These are phyloP conservation scores for Citrullus mucosospermus DNA, from an alignment of 306 rosid genomes.

Conservation along the genomic window DNA sequence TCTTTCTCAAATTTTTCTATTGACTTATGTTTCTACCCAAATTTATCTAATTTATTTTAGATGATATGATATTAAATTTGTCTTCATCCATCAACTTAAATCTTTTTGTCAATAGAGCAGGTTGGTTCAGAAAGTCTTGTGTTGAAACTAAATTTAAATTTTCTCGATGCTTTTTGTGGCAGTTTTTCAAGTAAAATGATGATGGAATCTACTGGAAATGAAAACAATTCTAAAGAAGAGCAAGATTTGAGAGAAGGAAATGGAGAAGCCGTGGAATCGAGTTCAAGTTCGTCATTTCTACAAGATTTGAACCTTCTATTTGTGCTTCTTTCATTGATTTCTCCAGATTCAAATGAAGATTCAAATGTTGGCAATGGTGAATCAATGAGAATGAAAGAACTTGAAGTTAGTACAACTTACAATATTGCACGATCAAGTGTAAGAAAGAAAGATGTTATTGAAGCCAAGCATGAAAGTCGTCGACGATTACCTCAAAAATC, in stretches of 20 bases:
- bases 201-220: constrained; percentile 15
- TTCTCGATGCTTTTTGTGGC: background rate
- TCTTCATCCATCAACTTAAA: too few species aligned
- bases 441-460: constrained; percentile 14
- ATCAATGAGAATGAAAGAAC: background rate
- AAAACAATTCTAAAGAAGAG: background rate
- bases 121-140: too few species aligned
- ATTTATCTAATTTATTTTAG: background rate
- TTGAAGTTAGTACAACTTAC: constrained; percentile 6
- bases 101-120: too few species aligned
- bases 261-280: constrained; percentile 6
- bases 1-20: background rate
- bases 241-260: constrained; percentile 1
- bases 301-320: constrained; percentile 34
- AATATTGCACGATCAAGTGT: background rate
- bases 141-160: background rate
- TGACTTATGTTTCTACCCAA: background rate
- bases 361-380: background rate
- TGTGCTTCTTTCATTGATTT: constrained; percentile 27
- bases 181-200: background rate
- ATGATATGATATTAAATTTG: too few species aligned
- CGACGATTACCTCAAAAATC: constrained; percentile 4
- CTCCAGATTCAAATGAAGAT: constrained; percentile 17
- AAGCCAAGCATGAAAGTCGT: constrained; percentile 15
- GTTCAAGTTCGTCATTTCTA: constrained; percentile 15